Base-by-base conservation (phyloP, 1,284 basidiomycete genomes). In the Austroboletus niveus region DNA sequence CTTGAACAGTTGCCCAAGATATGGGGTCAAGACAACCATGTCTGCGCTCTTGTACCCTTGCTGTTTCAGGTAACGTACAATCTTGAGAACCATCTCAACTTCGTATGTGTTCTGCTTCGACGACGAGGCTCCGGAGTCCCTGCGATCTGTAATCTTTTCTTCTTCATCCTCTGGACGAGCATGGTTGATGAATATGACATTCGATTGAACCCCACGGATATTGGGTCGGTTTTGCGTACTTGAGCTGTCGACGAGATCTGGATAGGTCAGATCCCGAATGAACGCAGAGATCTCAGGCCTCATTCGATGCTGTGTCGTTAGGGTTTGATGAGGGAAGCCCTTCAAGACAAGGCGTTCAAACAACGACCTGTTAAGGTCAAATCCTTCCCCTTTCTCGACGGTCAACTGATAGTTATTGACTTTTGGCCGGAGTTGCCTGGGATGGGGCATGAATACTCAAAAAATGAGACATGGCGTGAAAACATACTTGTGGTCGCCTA, bases 401-500 rank as follows among this genome's bases (percentile, higher is more conserved):
- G 81, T 84, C n/a, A 87, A 65, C 0, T 60, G 51, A 51, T 85
- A 87, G 53, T 79, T 75, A 57, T 85, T 84, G 45, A 85, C 80
- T 61, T 87, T 87, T 0, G 84, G 85, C 5, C 84, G 81, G 2
- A 86, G 65, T 65, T 86, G 84, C 62, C 84, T 86, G 29, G 1
- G 29, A 54, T 10, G 42, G 5, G 8, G 47, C 32, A 31, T 17
- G 5, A 14, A 12, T 27, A 29, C 5, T 3, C 10, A 15, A 11
- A 41, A 6, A 3, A 17, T 10, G 15, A 4, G 10, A 17, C 14
- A 14, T 12, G 29, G n/a, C 15, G 2, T 14, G 6, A 27, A 10
- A 9, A 27, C 80, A 27, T 64, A 87, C 85, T 85, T 80, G 62
- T 87, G 84, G 58, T 87, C 84, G 0, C 84, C 84, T 40, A 87